Percentiles rank a stretch among this genome's conserved stretches.
phyloP scores from a whole-genome alignment of 2,329 filamentous ascomycete species.

The Epichloe amarillans region DNA sequence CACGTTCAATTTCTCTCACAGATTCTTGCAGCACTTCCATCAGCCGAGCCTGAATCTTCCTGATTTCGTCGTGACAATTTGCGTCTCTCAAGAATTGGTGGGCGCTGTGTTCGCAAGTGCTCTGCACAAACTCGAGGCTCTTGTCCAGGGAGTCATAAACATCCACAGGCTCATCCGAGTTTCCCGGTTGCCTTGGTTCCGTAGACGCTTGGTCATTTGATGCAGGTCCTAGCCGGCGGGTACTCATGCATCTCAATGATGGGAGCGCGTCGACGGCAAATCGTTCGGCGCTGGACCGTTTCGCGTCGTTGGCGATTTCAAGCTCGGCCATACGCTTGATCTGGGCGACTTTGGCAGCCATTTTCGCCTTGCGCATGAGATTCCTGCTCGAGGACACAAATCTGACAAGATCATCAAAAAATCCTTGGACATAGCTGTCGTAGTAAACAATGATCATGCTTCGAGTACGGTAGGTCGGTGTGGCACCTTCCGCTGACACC shows the following conservation, averaged over 20 bases:
- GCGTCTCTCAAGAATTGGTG: slow-evolving; percentile 84
- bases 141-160: slow-evolving; percentile 66
- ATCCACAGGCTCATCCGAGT: slow-evolving; percentile 20
- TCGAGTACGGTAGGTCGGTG: slow-evolving; percentile 51
- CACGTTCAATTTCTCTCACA: slow-evolving; percentile 42
- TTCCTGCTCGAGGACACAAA: slow-evolving; percentile 71
- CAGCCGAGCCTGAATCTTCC: slow-evolving; percentile 53
- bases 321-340: slow-evolving; percentile 47
- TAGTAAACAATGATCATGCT: slow-evolving; percentile 84
- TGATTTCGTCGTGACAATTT: slow-evolving; percentile 66
- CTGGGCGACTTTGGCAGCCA: slow-evolving; percentile 61
- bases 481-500: slow-evolving; percentile 33
- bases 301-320: slow-evolving; percentile 39
- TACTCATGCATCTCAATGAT: slow-evolving; percentile 27
- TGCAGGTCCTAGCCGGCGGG: slow-evolving; percentile 20
- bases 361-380: slow-evolving; percentile 74
- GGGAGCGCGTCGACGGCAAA: slow-evolving; percentile 19
- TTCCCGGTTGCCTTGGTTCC: not conserved
- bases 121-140: slow-evolving; percentile 65
- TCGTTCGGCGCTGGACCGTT: slow-evolving; percentile 23
- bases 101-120: slow-evolving; percentile 71
- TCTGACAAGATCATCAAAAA: slow-evolving; percentile 72
- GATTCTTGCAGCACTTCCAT: slow-evolving; percentile 48
- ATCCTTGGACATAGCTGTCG: slow-evolving; percentile 71
- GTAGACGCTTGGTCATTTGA: slow-evolving; percentile 11